phyloP scores from a whole-genome alignment of 257 asterid species.

The Solanum pennellii region DNA sequence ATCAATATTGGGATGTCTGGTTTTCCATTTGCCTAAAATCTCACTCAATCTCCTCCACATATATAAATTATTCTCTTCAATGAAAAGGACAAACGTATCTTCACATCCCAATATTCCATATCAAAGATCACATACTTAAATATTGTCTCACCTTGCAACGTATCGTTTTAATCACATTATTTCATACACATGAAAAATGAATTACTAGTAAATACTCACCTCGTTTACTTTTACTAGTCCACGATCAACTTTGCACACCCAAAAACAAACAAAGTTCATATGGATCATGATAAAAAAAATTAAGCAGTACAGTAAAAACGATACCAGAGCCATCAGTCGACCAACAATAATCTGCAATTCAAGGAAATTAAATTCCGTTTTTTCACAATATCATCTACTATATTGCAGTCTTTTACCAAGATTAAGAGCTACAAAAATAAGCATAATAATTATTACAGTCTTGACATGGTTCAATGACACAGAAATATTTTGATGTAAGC shows the following conservation, averaged over 20 bases:
- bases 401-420: background rate
- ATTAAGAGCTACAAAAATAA: background rate
- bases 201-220: background rate
- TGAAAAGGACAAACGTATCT: background rate
- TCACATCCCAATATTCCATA: background rate
- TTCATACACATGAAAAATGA: background rate
- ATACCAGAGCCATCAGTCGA: background rate
- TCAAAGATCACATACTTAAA: background rate
- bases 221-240: background rate
- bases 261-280: background rate
- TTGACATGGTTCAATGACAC: background rate
- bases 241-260: background rate
- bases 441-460: background rate
- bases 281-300: background rate
- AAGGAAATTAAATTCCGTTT: background rate
- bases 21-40: background rate
- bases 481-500: background rate
- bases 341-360: background rate
- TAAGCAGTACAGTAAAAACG: background rate
- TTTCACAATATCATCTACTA: background rate
- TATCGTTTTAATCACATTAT: background rate
- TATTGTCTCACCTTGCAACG: background rate
- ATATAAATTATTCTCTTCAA: background rate
- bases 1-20: background rate
- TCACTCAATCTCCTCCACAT: background rate